Evolutionary conservation across 2,329 filamentous ascomycete genomes (phyloP), one percentile per base, ranked within the genome.

Genomic region (Exophiala bonariae): DNA sequence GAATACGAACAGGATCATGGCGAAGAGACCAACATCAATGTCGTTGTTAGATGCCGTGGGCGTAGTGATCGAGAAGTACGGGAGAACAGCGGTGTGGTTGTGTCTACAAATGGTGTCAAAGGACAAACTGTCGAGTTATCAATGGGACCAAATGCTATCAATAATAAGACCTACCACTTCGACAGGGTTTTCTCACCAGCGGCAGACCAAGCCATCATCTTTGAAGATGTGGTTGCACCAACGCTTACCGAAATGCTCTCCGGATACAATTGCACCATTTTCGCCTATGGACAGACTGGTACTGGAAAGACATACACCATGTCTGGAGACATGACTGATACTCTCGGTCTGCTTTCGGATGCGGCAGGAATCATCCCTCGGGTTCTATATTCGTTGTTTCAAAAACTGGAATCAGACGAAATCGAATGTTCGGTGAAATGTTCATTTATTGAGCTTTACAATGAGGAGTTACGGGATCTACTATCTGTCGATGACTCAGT

Each of bases 291-390:
- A 19, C 93, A 99, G 67, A 99, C 93, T 0, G 93, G 93, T 35
- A 99, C 93, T 0, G 93, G 93, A 60, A 99, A 99, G 69, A 99
- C 93, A 11, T 99, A 99, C 69, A 99, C 93, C 18, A 99, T 99
- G 93, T 96, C 92, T 1, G 93, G 93, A 45, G 92, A 99, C 67
- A 96, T 99, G 82, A 88, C 81, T 11, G 88, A 96, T 59, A 89
- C 83, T 0, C 70, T 90, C 30, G 89, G 92, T 2, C 83, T 96
- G 50, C 77, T 95, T 11, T 92, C 92, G 1, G 93, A 97, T 63
- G 86, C 84, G 31, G 93, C 95, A 20, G 93, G 93, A 60, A 97
- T 99, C 59, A 93, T 99, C 53, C 95, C 95, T 18, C 85, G 95
- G 39, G 89, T 91, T 1, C 75, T 99, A 0, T 86, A 96, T 61